phyloP scores from a whole-genome alignment of 2,329 filamentous ascomycete species.

The Sphaerulina musiva region DNA sequence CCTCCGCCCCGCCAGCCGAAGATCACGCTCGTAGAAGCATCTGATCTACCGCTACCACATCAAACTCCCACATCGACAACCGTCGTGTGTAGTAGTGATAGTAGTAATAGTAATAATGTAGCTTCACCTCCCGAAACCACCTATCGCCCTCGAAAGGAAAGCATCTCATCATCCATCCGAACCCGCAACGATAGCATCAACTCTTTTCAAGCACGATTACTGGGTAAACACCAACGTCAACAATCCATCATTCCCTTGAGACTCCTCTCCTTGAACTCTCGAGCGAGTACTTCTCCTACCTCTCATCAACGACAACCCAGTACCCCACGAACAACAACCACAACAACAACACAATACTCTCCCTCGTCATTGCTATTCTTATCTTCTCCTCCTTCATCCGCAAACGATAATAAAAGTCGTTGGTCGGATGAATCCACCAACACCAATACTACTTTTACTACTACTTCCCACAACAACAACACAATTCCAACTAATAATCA shows the following conservation, averaged over 20 bases:
- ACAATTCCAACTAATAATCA: no score
- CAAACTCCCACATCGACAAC: background rate
- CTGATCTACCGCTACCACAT: constrained; percentile 1
- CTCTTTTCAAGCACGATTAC: constrained; percentile 15
- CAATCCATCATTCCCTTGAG: constrained; percentile 19
- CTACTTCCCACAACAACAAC: no score
- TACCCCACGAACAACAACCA: no score
- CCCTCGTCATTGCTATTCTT: constrained; percentile 8
- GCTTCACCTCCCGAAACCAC: constrained; percentile 17
- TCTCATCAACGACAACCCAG: constrained; percentile 6
- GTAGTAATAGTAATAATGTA: background rate
- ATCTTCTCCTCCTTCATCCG: background rate
- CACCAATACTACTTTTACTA: background rate
- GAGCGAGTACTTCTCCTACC: constrained; percentile 4
- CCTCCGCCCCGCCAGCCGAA: constrained; percentile 15
- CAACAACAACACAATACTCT: background rate
- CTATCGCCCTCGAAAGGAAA: constrained; percentile 27
- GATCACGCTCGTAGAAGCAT: constrained; percentile 2
- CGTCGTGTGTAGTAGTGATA: background rate
- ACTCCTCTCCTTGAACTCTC: constrained; percentile 21
- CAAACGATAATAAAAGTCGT: constrained; percentile 5
- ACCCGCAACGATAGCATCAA: constrained; percentile 27
- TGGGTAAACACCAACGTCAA: constrained; percentile 2
- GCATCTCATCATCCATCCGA: constrained; percentile 22
- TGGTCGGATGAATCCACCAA: constrained; percentile 30